Conservation (phyloP, 331 rosid genomes). For the Malus hybrid region DNA sequence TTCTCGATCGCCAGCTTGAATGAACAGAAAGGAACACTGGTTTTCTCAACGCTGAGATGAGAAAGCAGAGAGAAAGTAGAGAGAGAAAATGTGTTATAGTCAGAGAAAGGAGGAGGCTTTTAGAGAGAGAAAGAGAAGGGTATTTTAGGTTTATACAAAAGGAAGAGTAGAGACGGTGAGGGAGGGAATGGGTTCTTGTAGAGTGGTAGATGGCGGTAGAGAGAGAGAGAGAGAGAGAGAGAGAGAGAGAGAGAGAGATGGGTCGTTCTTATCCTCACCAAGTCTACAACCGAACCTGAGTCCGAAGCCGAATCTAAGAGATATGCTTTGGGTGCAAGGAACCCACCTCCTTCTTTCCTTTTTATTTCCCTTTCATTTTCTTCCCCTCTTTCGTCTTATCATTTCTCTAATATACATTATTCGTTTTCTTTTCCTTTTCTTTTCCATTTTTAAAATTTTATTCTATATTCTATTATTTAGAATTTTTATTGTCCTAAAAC, state of each 20-base stretch:
- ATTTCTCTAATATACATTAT: neutral
- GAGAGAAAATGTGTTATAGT: neutral
- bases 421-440: neutral
- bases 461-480: neutral
- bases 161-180: slow-evolving; percentile 34
- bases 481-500: neutral
- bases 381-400: slow-evolving; percentile 37
- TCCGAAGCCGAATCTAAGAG: slow-evolving; percentile 27
- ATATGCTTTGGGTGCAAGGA: slow-evolving; percentile 65
- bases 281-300: slow-evolving; percentile 62
- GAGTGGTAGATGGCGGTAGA: slow-evolving; percentile 61
- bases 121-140: neutral
- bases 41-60: neutral
- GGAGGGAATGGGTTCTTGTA: slow-evolving; percentile 76
- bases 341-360: slow-evolving; percentile 69
- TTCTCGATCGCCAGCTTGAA: slow-evolving; percentile 82
- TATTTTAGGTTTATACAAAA: neutral
- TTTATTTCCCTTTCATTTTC: slow-evolving; percentile 60
- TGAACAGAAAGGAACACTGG: neutral
- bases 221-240: slow-evolving; percentile 13
- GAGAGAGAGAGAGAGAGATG: slow-evolving; percentile 13
- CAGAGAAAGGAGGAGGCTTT: neutral
- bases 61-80: neutral
- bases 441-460: neutral
- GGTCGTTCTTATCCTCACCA: slow-evolving; percentile 90